These are phyloP conservation scores for Pleurotus djamor DNA, from an alignment of 768 basidiomycete species.

Conservation along the genomic window DNA sequence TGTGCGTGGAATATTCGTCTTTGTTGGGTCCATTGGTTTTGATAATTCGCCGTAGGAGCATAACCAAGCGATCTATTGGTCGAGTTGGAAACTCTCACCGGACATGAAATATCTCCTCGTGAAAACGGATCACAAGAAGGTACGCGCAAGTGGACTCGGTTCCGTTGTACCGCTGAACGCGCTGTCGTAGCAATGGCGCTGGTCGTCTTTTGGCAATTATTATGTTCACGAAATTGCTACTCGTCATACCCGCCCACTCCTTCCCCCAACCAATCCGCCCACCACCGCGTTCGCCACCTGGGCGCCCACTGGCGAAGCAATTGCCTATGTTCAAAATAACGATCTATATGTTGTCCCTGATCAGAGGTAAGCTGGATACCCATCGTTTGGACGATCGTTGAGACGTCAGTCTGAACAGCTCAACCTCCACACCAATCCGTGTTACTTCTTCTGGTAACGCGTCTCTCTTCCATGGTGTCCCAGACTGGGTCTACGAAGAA, in stretches of 20 bases:
- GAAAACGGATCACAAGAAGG: slow-evolving; percentile 74
- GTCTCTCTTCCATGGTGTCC: slow-evolving; percentile 90
- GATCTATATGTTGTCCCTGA: slow-evolving; percentile 85
- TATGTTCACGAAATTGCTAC: slow-evolving; percentile 82
- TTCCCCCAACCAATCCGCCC: slow-evolving; percentile 67
- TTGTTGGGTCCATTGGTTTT: not conserved
- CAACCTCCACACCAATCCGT: slow-evolving; percentile 52
- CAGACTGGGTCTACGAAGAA: slow-evolving; percentile 98
- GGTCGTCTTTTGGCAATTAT: slow-evolving; percentile 89
- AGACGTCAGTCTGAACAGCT: slow-evolving; percentile 18
- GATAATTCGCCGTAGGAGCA: slow-evolving; percentile 40
- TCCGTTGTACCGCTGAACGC: slow-evolving; percentile 6
- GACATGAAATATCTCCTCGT: slow-evolving; percentile 91
- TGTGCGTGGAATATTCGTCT: slow-evolving; percentile 35
- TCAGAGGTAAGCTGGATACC: slow-evolving; percentile 47
- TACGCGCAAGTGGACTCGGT: slow-evolving; percentile 17
- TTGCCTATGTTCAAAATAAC: slow-evolving; percentile 85
- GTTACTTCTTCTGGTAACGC: slow-evolving; percentile 81
- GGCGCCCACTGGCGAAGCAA: slow-evolving; percentile 81
- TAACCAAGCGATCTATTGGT: slow-evolving; percentile 48
- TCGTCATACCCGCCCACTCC: slow-evolving; percentile 67
- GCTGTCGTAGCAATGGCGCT: slow-evolving; percentile 81
- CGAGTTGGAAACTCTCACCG: slow-evolving; percentile 79
- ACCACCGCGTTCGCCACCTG: slow-evolving; percentile 79
- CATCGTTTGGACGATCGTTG: not conserved